phyloP scores from a whole-genome alignment of 768 basidiomycete species.

The Lanmaoa pseudosensibilis region DNA sequence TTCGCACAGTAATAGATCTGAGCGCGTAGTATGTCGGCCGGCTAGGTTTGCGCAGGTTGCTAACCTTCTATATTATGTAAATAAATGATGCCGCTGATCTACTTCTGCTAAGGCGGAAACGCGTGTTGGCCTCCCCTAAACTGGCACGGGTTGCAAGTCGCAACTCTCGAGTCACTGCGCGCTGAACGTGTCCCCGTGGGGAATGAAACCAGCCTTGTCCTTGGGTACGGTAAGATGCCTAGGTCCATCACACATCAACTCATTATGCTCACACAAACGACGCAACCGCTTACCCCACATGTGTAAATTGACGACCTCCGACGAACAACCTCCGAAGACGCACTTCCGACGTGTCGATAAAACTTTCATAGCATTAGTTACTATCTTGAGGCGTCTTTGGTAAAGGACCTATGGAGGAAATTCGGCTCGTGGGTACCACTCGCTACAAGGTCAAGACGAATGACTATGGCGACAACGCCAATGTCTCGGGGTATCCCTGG shows the following conservation, averaged over 20 bases:
- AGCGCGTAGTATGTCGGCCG: no score
- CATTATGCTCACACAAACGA: neutral
- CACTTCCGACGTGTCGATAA: neutral
- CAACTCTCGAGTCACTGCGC: neutral
- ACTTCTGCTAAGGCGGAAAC: no score
- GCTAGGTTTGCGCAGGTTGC: no score
- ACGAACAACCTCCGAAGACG: neutral
- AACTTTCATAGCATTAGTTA: neutral
- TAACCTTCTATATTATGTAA: no score
- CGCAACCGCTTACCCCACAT: neutral
- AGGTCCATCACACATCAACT: neutral
- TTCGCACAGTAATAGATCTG: no score
- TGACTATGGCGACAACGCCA: neutral
- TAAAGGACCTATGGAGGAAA: no score
- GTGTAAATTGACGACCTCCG: neutral
- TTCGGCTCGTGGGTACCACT: neutral
- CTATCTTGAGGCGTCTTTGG: neutral
- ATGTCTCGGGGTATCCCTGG: neutral
- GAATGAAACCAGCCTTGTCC: no score
- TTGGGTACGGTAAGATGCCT: neutral
- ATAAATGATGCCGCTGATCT: no score
- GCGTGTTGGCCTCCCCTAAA: neutral
- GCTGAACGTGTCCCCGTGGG: no score
- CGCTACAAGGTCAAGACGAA: neutral
- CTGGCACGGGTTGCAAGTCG: no score